Conservation (phyloP, 148 eudicot genomes). For the Cornus florida region DNA sequence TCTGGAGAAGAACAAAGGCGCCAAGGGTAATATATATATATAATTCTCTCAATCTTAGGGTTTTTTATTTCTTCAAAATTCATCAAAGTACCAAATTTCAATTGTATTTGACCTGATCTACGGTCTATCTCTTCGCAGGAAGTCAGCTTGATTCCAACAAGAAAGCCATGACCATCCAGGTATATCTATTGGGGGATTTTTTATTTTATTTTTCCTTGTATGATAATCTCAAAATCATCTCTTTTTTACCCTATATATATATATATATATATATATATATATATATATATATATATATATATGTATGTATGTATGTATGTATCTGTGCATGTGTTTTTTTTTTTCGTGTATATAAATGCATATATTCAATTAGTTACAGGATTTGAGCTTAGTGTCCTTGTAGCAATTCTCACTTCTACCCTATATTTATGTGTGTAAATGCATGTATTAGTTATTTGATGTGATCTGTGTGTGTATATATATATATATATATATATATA, state of each 20-base stretch:
- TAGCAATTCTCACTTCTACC: background rate
- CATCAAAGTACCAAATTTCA: background rate
- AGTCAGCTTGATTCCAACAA: constrained; percentile 82
- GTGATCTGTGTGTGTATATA: background rate
- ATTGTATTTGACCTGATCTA: background rate
- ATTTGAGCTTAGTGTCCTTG: background rate
- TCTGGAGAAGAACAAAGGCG: constrained; percentile 54
- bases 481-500: background rate
- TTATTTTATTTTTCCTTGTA: too few relatives aligned
- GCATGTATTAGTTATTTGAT: background rate
- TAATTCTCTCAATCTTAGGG: background rate
- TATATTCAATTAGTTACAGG: background rate
- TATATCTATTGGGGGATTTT: constrained; percentile 11
- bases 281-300: too few relatives aligned
- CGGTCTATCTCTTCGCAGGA: constrained; percentile 47
- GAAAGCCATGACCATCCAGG: constrained; percentile 87
- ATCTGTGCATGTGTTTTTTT: background rate
- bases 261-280: too few relatives aligned
- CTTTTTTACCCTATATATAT: background rate
- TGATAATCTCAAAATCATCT: too few relatives aligned
- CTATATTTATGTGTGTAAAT: background rate
- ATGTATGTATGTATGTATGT: too few relatives aligned
- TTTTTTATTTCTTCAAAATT: background rate
- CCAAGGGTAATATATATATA: constrained; percentile 24
- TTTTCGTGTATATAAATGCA: too few relatives aligned